phyloP scores from a whole-genome alignment of 176 grass and related monocot species.

The Eragrostis curvula region DNA sequence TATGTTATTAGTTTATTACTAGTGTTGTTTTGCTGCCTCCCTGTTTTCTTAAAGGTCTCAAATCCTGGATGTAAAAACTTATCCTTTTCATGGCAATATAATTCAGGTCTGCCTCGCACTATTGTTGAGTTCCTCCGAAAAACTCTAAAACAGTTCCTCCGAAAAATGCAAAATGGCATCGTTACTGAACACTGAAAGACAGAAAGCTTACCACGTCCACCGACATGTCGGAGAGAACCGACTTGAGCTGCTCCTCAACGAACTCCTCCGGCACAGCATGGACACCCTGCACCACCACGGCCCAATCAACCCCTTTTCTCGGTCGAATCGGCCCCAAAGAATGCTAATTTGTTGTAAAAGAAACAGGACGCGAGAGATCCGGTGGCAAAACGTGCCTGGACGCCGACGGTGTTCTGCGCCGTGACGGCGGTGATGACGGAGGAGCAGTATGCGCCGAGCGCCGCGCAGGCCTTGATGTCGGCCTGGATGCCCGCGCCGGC shows the following conservation, averaged over 20 bases:
- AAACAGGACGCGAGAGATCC: not conserved
- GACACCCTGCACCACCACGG: conserved; percentile 52
- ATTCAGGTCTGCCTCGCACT: no score
- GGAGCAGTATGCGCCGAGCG: conserved; percentile 87
- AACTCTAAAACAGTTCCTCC: no score
- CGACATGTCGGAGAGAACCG: conserved; percentile 90
- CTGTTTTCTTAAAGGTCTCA: no score
- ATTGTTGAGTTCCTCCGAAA: no score
- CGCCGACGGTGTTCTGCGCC: conserved; percentile 91
- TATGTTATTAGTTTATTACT: no score
- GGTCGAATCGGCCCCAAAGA: not conserved
- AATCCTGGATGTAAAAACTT: no score
- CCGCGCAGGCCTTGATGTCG: conserved; percentile 90
- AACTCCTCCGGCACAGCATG: conserved; percentile 85
- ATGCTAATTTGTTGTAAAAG: not conserved
- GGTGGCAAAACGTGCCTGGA: conserved; percentile 56
- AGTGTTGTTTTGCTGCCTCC: no score
- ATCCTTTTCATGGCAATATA: no score
- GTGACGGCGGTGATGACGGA: conserved; percentile 90
- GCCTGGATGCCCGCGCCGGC: conserved; percentile 88
- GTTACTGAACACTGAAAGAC: not conserved
- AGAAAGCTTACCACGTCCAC: conserved; percentile 78
- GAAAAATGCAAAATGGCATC: not conserved
- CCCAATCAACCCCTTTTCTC: not conserved
- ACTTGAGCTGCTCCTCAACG: conserved; percentile 72